Percentiles rank a stretch among this genome's conserved stretches.
These are phyloP conservation scores for barley (Hordeum vulgare) DNA, from an alignment of 176 grass and related monocot species.

Conservation along the genomic window DNA sequence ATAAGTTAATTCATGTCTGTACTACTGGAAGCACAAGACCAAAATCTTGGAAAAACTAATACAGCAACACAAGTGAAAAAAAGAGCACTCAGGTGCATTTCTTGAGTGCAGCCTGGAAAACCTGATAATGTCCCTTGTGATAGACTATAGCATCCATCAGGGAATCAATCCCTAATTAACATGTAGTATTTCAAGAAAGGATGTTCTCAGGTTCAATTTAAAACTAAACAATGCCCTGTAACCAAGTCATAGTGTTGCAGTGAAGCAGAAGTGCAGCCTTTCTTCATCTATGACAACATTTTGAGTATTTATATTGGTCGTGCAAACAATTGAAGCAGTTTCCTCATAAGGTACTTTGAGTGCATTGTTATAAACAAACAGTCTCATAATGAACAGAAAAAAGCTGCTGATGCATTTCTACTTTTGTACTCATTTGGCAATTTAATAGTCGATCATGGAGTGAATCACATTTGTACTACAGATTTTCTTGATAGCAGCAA, in stretches of 20 bases:
- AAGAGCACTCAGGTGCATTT: not conserved
- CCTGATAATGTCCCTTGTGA: not conserved
- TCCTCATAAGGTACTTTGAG: not conserved
- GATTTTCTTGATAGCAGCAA: not conserved
- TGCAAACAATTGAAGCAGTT: not conserved
- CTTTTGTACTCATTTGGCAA: constrained; percentile 5
- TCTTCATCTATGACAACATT: not conserved
- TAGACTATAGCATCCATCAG: not conserved
- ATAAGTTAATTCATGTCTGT: too few relatives aligned
- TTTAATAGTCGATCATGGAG: not conserved
- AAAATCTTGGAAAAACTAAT: too few relatives aligned
- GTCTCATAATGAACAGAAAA: not conserved
- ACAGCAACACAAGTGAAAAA: not conserved
- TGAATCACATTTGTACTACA: not conserved
- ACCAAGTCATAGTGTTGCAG: not conserved
- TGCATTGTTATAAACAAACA: not conserved
- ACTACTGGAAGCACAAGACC: too few relatives aligned
- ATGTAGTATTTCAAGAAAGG: not conserved
- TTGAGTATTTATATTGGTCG: not conserved
- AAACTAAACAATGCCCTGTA: not conserved
- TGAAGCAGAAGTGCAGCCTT: not conserved
- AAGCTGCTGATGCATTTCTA: not conserved
- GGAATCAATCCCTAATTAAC: not conserved
- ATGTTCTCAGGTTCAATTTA: not conserved
- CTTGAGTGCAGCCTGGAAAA: not conserved